phyloP scores from a whole-genome alignment of 768 basidiomycete genomes.

The Hydnomerulius pinastri region DNA sequence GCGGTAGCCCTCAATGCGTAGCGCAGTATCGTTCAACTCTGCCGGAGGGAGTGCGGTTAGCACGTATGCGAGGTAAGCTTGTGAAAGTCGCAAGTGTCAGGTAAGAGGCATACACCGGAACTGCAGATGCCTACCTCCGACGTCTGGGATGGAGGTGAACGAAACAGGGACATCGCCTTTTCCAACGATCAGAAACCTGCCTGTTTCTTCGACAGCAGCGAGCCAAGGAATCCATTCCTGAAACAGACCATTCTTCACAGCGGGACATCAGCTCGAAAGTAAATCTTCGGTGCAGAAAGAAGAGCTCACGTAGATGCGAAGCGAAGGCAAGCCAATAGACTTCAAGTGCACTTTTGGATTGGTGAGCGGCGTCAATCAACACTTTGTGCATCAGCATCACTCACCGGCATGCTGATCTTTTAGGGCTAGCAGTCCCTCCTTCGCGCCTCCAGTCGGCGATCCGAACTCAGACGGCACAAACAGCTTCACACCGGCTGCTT shows the following conservation, averaged over 20 bases:
- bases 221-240: slow-evolving; percentile 14
- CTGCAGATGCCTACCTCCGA: slow-evolving; percentile 23
- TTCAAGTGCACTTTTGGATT: slow-evolving; percentile 24
- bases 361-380: too few relatives aligned
- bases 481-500: slow-evolving; percentile 27
- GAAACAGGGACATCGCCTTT: slow-evolving; percentile 23
- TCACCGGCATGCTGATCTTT: slow-evolving; percentile 27
- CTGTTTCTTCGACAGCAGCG: slow-evolving; percentile 8
- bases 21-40: slow-evolving; percentile 12
- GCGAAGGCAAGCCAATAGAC: slow-evolving; percentile 18
- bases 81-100: slow-evolving; percentile 22
- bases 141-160: slow-evolving; percentile 22
- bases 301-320: too few relatives aligned
- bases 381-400: slow-evolving; percentile 19
- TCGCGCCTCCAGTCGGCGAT: slow-evolving; percentile 20
- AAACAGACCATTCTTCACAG: slow-evolving; percentile 9
- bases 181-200: slow-evolving; percentile 24
- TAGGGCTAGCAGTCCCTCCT: too few relatives aligned
- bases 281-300: too few relatives aligned
- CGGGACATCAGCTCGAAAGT: not conserved
- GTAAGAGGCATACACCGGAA: not conserved
- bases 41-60: slow-evolving; percentile 20
- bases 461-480: slow-evolving; percentile 34
- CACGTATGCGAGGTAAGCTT: slow-evolving; percentile 27
- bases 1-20: slow-evolving; percentile 28